Evolutionary conservation across 768 basidiomycete species (phyloP).

Genomic region (Tremella mesenterica): DNA sequence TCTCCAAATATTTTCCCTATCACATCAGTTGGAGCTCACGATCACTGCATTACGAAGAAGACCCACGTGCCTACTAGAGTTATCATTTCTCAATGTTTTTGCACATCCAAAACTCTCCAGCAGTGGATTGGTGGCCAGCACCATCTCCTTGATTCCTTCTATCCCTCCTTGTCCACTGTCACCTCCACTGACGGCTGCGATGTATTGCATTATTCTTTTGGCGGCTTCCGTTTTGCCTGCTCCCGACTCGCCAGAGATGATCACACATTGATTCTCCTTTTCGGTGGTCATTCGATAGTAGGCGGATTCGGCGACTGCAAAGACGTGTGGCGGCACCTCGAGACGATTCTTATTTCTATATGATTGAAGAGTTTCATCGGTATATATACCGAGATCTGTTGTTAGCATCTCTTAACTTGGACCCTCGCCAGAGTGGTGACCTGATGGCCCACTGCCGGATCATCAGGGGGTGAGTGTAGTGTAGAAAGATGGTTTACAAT

Average conservation of each 20-base stretch:
- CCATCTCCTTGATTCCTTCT: constrained; percentile 99
- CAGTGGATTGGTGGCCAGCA: constrained; percentile 92
- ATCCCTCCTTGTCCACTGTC: constrained; percentile 60
- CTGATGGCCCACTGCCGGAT: too few species aligned
- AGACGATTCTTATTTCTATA: constrained; percentile 97
- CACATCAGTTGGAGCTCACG: not conserved
- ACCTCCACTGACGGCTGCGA: constrained; percentile 79
- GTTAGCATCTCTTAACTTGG: not conserved
- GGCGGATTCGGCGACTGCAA: constrained; percentile 88
- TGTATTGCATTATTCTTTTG: constrained; percentile 99
- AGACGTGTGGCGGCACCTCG: constrained; percentile 96
- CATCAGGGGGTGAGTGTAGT: not conserved
- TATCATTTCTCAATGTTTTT: constrained; percentile 96
- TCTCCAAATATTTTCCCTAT: constrained; percentile 97
- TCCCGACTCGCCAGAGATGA: constrained; percentile 97
- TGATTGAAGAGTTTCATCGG: constrained; percentile 69
- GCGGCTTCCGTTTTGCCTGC: constrained; percentile 99
- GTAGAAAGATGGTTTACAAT: not conserved
- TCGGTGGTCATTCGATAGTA: constrained; percentile 99
- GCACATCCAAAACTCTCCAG: constrained; percentile 98
- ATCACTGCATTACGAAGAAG: not conserved
- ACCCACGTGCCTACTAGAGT: constrained; percentile 93
- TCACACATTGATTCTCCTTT: constrained; percentile 98
- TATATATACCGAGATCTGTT: constrained; percentile 92
- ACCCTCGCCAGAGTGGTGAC: too few species aligned